Percentiles rank a stretch among this genome's conserved stretches.
These are phyloP conservation scores for Porogramme epimiltina DNA, from an alignment of 1,284 basidiomycete species.

Conservation along the genomic window DNA sequence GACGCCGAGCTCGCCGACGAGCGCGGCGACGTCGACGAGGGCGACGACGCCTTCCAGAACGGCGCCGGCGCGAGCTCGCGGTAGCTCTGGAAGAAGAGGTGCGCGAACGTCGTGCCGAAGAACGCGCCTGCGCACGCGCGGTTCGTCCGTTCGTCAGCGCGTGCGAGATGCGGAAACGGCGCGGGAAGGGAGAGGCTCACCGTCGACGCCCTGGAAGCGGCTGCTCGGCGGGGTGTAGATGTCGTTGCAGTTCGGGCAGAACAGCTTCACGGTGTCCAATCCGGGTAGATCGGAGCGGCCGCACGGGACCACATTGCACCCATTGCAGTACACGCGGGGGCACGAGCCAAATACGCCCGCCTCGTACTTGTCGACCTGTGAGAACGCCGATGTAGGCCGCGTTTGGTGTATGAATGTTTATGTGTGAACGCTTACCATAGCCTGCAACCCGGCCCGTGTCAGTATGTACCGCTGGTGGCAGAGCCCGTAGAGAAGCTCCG, in stretches of 20 bases:
- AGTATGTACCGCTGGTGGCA: slow-evolving; percentile 98
- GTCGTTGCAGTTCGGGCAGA: slow-evolving; percentile 98
- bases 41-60: slow-evolving; percentile 71
- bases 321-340: slow-evolving; percentile 93
- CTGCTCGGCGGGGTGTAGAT: slow-evolving; percentile 96
- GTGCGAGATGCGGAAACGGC: neutral
- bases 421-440: slow-evolving; percentile 76
- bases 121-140: too few species aligned
- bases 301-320: slow-evolving; percentile 91
- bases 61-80: slow-evolving; percentile 87
- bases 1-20: slow-evolving; percentile 49
- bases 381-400: slow-evolving; percentile 1
- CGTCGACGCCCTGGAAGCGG: slow-evolving; percentile 95
- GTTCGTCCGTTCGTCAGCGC: too few species aligned
- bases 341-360: slow-evolving; percentile 91
- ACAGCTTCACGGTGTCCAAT: slow-evolving; percentile 98
- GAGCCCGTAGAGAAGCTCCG: slow-evolving; percentile 95
- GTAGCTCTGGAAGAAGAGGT: slow-evolving; percentile 98
- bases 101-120: slow-evolving; percentile 98
- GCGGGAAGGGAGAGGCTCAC: too few species aligned
- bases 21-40: slow-evolving; percentile 53
- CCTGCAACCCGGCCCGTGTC: slow-evolving; percentile 90
- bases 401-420: slow-evolving; percentile 19
- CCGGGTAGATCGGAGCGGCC: slow-evolving; percentile 96
- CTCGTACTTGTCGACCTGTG: slow-evolving; percentile 95